These are phyloP conservation scores for Flaveria trinervia DNA, from an alignment of 129 eudicot genomes.

Conservation along the genomic window DNA sequence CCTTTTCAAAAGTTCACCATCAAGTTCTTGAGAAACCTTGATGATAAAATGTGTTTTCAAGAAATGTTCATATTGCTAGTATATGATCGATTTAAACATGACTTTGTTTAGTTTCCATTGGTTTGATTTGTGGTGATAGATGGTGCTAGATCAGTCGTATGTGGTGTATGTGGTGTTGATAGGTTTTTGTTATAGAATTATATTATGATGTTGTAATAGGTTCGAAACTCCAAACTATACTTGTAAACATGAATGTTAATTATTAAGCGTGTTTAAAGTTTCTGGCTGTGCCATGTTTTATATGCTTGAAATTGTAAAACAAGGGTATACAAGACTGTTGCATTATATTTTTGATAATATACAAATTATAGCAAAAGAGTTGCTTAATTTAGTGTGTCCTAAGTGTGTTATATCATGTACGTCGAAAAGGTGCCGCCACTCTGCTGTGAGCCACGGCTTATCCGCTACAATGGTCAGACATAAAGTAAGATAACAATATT, in stretches of 20 bases:
- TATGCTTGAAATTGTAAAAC: neutral
- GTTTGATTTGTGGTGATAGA: constrained; percentile 27
- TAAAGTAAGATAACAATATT: too few species aligned
- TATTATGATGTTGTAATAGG: constrained; percentile 28
- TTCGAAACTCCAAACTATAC: constrained; percentile 29
- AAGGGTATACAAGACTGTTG: too few species aligned
- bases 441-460: too few species aligned
- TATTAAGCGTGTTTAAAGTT: neutral
- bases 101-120: constrained; percentile 10
- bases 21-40: constrained; percentile 19
- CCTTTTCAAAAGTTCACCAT: constrained; percentile 36
- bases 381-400: too few species aligned
- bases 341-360: too few species aligned
- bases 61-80: constrained; percentile 26
- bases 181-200: constrained; percentile 28
- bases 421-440: too few species aligned
- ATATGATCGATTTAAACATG: neutral
- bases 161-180: constrained; percentile 31
- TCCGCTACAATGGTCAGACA: too few species aligned
- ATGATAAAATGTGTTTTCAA: constrained; percentile 26
- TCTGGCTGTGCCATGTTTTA: too few species aligned
- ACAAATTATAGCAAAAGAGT: too few species aligned
- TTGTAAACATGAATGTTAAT: constrained; percentile 17
- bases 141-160: constrained; percentile 3
- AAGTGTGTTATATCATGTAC: too few species aligned